Base-by-base conservation (phyloP, 2,329 filamentous ascomycete species). In the Hypoxylon sp. region DNA sequence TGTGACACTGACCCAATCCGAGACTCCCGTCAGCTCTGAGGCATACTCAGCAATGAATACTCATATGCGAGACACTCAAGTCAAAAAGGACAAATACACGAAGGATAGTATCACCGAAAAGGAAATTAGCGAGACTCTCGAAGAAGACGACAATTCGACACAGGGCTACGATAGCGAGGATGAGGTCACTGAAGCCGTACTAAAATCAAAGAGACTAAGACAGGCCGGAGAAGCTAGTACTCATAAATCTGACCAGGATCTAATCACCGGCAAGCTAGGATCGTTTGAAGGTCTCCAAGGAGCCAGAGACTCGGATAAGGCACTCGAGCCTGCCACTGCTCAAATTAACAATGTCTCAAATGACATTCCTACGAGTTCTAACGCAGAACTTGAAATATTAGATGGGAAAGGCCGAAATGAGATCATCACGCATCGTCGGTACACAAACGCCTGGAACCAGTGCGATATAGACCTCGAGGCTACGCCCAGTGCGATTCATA, bases 381-480 rank as follows among this genome's bases (percentile, higher is more conserved):
- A 12, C 14, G 32, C 24, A 51, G 26, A 22, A 16, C 32, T 28
- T 8, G 38, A 32, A 26, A 28, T 44, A 33, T 22, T 18, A 40
- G 14, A 40, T 11, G 9, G 6, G n/a, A 32, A 32, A 8, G 9
- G 26, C 16, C 51, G 44, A 20, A 20, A 18, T 8, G 16, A 20
- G 2, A 11, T 14, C 30, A 12, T 33, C 9, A 33, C 11, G 22
- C 22, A 8, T 30, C n/a, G 3, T 40, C 28, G 20, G 54, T 55
- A 64, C 30, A 38, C 16, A 4, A 54, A 50, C 18, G 16, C 61
- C 9, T 54, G 49, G 26, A 24, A 46, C 8, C 65, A 62, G 32
- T 65, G 26, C 24, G 30, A 58, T 32, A 42, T 49, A 12, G 8
- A 20, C 7, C 16, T 45, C 18, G 18, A 54, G 24, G 4, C 18